phyloP scores from a whole-genome alignment of 2,329 filamentous ascomycete species.

The Colletotrichum sp. region DNA sequence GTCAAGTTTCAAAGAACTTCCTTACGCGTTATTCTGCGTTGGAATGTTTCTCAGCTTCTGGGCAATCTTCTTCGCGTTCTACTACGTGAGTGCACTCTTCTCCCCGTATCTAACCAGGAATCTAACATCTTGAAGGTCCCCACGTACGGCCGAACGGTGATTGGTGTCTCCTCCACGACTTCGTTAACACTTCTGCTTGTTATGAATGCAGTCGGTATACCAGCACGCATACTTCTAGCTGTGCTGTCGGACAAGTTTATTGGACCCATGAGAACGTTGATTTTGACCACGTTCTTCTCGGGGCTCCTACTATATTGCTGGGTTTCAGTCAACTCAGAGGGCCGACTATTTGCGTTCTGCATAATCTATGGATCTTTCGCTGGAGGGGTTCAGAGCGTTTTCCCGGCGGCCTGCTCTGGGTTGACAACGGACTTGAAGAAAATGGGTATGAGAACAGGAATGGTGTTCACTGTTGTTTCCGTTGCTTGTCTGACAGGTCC shows the following conservation, averaged over 20 bases:
- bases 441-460: neutral
- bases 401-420: neutral
- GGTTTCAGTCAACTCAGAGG: neutral
- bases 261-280: slow-evolving; percentile 15
- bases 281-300: neutral
- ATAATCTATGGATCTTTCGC: slow-evolving; percentile 4
- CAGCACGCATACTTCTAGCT: slow-evolving; percentile 15
- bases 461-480: slow-evolving; percentile 50
- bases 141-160: neutral
- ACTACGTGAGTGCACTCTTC: slow-evolving; percentile 49
- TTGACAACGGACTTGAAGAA: neutral
- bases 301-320: neutral
- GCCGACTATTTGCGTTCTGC: neutral
- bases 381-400: neutral
- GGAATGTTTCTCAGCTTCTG: slow-evolving; percentile 35
- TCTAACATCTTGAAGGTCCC: neutral
- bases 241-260: slow-evolving; percentile 14
- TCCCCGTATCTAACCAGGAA: neutral
- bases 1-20: slow-evolving; percentile 28
- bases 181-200: neutral
- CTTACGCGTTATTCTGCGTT: neutral
- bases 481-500: slow-evolving; percentile 46
- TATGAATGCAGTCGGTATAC: slow-evolving; percentile 14
- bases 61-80: slow-evolving; percentile 51
- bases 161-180: neutral